These are phyloP conservation scores for Purpureocillium lavendulum DNA, from an alignment of 2,329 filamentous ascomycete genomes.

Conservation along the genomic window DNA sequence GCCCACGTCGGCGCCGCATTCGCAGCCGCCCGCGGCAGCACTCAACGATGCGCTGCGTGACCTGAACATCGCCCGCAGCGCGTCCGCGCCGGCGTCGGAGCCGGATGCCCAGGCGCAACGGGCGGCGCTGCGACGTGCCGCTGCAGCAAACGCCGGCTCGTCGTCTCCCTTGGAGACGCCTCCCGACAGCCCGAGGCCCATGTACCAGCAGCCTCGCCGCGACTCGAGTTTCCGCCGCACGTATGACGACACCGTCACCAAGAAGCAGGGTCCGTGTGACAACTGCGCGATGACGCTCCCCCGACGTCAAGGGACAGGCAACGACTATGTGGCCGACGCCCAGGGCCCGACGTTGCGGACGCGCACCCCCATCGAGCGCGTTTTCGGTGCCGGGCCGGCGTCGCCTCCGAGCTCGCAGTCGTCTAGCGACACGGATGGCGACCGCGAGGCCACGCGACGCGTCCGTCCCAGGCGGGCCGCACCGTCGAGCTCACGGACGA, in stretches of 20 bases:
- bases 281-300: constrained; percentile 62
- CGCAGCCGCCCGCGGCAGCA: constrained; percentile 23
- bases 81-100: constrained; percentile 34
- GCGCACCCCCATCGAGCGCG: constrained; percentile 49
- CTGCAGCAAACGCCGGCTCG: constrained; percentile 19
- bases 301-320: constrained; percentile 15
- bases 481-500: constrained; percentile 33
- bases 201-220: constrained; percentile 31
- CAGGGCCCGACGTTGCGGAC: constrained; percentile 52
- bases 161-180: constrained; percentile 46
- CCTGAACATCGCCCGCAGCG: constrained; percentile 35
- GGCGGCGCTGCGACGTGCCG: constrained; percentile 31
- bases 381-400: constrained; percentile 39
- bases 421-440: constrained; percentile 43
- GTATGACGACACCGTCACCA: constrained; percentile 58
- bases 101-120: constrained; percentile 35
- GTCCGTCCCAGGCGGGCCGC: constrained; percentile 29
- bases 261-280: constrained; percentile 55
- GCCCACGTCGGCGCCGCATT: constrained; percentile 23
- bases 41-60: constrained; percentile 40
- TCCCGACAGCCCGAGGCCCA: constrained; percentile 45
- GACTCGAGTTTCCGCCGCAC: constrained; percentile 55
- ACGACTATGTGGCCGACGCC: constrained; percentile 25
- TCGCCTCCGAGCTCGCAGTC: constrained; percentile 46
- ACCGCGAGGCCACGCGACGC: constrained; percentile 33